Percentiles rank a stretch among this genome's conserved stretches.
phyloP scores from a whole-genome alignment of 331 rosid species.

The Pyracantha coccinea region DNA sequence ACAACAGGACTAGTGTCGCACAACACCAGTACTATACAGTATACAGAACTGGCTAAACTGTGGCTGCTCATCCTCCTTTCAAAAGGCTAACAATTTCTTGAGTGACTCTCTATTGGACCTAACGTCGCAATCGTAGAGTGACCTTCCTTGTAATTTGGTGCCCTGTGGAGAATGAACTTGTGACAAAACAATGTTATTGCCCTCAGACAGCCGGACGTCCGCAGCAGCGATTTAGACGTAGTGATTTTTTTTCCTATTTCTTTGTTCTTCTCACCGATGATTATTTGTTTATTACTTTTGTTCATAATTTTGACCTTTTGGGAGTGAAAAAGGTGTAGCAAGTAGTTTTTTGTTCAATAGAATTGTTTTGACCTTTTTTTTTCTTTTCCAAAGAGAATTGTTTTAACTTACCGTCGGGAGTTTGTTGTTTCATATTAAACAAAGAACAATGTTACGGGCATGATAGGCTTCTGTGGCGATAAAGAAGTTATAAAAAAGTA shows the following conservation, averaged over 20 bases:
- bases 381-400: too few species aligned
- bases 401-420: neutral
- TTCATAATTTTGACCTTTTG: neutral
- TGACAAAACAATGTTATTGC: neutral
- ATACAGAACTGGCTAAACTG: neutral
- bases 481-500: too few species aligned
- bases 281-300: conserved; percentile 1
- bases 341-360: neutral
- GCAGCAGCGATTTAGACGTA: neutral
- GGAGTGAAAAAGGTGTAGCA: conserved; percentile 7
- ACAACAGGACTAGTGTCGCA: neutral
- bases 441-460: too few species aligned
- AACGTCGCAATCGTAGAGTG: neutral
- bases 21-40: neutral
- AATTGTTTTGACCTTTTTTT: neutral
- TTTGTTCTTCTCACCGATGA: neutral
- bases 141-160: neutral
- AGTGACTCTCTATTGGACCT: neutral
- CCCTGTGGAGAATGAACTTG: neutral
- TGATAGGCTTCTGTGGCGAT: too few species aligned
- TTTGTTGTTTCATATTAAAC: too few species aligned
- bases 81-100: neutral
- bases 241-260: neutral
- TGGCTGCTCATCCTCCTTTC: neutral
- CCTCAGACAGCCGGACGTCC: neutral